Evolutionary conservation across 768 basidiomycete genomes (phyloP).

Genomic region (Lactarius indigo): DNA sequence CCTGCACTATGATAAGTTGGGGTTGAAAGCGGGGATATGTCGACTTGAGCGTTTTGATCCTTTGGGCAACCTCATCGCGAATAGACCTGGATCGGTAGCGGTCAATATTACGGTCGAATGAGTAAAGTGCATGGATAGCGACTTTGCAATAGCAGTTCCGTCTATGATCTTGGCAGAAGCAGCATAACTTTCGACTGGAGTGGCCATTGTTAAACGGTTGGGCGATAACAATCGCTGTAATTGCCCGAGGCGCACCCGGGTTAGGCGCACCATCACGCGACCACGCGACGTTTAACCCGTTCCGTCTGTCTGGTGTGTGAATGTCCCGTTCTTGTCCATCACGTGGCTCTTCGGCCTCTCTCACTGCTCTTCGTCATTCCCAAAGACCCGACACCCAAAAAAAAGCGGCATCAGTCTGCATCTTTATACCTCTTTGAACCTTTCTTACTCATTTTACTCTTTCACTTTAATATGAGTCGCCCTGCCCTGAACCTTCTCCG

Average conservation of each 20-base stretch:
- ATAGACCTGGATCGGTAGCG: conserved; percentile 58
- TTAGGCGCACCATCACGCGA: conserved; percentile 10
- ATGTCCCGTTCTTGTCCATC: not conserved
- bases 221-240: conserved; percentile 15
- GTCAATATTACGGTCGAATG: conserved; percentile 9
- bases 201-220: conserved; percentile 27
- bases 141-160: conserved; percentile 85
- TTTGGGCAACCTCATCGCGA: conserved; percentile 68
- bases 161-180: conserved; percentile 62
- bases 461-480: conserved; percentile 45
- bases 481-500: conserved; percentile 52
- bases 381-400: not conserved
- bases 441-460: conserved; percentile 14
- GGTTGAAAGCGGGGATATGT: conserved; percentile 87
- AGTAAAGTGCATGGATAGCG: conserved; percentile 27
- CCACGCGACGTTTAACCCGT: not conserved
- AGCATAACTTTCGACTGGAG: conserved; percentile 28
- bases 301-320: not conserved
- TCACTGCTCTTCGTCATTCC: not conserved
- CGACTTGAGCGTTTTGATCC: conserved; percentile 60
- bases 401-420: conserved; percentile 5
- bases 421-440: conserved; percentile 8
- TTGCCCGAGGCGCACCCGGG: not conserved
- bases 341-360: not conserved
- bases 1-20: conserved; percentile 89